Evolutionary conservation across 768 basidiomycete species (phyloP), one percentile per base, ranked within the genome.

Genomic region (Xerocomus potaroensis): DNA sequence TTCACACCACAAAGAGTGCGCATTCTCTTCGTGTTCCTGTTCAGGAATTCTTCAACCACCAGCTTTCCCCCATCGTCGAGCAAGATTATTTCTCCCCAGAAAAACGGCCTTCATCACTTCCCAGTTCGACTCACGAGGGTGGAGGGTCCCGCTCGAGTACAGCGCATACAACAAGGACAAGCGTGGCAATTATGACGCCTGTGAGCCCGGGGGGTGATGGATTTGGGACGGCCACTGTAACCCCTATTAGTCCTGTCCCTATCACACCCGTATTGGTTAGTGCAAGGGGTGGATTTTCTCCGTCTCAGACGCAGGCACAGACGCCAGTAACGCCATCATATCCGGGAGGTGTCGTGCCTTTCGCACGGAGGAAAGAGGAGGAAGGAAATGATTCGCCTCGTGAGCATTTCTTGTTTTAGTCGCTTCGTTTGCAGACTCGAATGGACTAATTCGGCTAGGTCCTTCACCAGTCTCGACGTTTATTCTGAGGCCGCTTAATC

Each of bases 31-130:
- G 70, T 27, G 62, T 71, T 14, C 70, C 75, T 22, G 43, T 61
- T 18, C 61, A 58, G 26, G 67, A 57, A 41, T 55, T 53, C 26
- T 59, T 53, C 43, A 62, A 51, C 41, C 57, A 55, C 41, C 82
- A 75, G 36, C 73, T 85, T 30, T 83, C 83, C 2, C 83, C 84
- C 0, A 84, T 86, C 32, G 73, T 72, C 8, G 84, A 85, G 63
- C 76, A 76, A 53, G 79, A 83, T 44, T 83, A 83, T 55, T 58
- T 79, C 45, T 79, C 81, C 6, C 79, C 79, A 0, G 70, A 72
- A 40, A 68, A 65, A 48, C 65, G 67, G 27, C 65, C 69, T 42
- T 63, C 42, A 34, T 70, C 66, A 42, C 62, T 69, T 33, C 64
- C 50, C 12, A 62, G 50, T 43, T 65, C 51, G 4, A 61, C 58